A percentile compares a stretch with the other conserved stretches of the same genome.
These are phyloP conservation scores for Dichomitus squalens DNA, from an alignment of 1,284 basidiomycete species.

Conservation along the genomic window DNA sequence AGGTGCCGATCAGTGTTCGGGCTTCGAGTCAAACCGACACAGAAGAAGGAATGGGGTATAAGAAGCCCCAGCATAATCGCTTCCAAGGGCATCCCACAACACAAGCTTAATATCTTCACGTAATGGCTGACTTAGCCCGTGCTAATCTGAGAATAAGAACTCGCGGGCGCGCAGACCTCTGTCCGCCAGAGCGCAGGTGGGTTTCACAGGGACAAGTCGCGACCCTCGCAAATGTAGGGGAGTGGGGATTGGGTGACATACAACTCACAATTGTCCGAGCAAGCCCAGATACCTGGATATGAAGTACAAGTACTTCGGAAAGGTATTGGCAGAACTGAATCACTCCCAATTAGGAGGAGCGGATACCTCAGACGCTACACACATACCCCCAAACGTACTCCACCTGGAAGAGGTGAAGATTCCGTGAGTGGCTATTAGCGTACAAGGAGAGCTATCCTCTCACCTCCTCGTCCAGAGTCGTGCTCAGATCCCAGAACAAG, in stretches of 20 bases:
- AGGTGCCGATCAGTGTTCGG: neutral
- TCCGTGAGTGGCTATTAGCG: neutral
- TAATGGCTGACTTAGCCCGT: no score
- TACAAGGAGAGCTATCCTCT: neutral
- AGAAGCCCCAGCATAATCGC: neutral
- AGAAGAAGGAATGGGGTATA: neutral
- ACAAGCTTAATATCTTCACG: no score
- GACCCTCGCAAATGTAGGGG: neutral
- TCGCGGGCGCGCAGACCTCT: no score
- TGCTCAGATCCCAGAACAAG: slow-evolving; percentile 17
- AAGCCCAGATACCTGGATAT: slow-evolving; percentile 20
- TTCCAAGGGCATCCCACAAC: neutral
- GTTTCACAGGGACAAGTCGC: neutral
- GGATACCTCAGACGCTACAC: neutral
- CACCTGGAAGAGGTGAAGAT: slow-evolving; percentile 3
- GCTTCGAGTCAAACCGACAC: neutral
- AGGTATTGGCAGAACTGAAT: slow-evolving; percentile 16
- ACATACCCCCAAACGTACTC: slow-evolving; percentile 21
- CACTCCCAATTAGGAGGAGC: neutral
- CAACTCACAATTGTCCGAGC: slow-evolving; percentile 17
- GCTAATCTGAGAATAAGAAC: no score
- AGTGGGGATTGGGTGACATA: no score
- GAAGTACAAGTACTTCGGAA: slow-evolving; percentile 23
- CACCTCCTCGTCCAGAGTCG: slow-evolving; percentile 21
- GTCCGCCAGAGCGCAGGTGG: neutral